Evolutionary conservation across 2,329 filamentous ascomycete genomes (phyloP).

Genomic region (Gaeumannomyces tritici): DNA sequence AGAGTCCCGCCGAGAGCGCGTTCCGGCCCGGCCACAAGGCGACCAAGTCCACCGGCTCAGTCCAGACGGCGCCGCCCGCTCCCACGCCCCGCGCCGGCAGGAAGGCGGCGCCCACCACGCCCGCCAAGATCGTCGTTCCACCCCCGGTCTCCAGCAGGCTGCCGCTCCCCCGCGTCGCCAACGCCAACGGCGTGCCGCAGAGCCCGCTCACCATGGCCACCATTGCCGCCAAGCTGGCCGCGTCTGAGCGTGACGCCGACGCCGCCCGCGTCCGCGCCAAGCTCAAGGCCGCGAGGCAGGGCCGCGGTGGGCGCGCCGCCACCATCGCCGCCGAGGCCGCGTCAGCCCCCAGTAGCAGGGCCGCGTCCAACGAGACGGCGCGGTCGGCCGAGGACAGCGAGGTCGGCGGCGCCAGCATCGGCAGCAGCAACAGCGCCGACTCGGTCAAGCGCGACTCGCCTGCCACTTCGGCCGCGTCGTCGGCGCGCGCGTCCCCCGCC

Average conservation of each 20-base stretch:
- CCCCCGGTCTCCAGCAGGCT: conserved; percentile 21
- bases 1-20: background rate
- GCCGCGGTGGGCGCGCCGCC: conserved; percentile 15
- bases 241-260: conserved; percentile 54
- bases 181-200: conserved; percentile 31
- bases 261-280: conserved; percentile 54
- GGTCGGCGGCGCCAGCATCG: conserved; percentile 1
- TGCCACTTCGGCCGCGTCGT: conserved; percentile 1
- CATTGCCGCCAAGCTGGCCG: conserved; percentile 54
- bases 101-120: background rate
- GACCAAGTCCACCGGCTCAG: background rate
- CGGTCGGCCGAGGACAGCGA: conserved; percentile 13
- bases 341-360: conserved; percentile 5
- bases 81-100: background rate
- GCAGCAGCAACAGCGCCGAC: conserved; percentile 4
- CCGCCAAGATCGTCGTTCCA: background rate
- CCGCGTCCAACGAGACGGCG: conserved; percentile 14
- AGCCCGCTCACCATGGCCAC: conserved; percentile 51
- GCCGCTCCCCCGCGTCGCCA: conserved; percentile 24
- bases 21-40: background rate
- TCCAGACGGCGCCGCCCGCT: conserved; percentile 9
- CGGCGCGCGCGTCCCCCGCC: background rate
- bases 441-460: conserved; percentile 7
- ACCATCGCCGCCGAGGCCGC: conserved; percentile 12
- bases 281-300: conserved; percentile 41